These are phyloP conservation scores for Fusarium piperis DNA, from an alignment of 2,329 filamentous ascomycete species.

Conservation along the genomic window DNA sequence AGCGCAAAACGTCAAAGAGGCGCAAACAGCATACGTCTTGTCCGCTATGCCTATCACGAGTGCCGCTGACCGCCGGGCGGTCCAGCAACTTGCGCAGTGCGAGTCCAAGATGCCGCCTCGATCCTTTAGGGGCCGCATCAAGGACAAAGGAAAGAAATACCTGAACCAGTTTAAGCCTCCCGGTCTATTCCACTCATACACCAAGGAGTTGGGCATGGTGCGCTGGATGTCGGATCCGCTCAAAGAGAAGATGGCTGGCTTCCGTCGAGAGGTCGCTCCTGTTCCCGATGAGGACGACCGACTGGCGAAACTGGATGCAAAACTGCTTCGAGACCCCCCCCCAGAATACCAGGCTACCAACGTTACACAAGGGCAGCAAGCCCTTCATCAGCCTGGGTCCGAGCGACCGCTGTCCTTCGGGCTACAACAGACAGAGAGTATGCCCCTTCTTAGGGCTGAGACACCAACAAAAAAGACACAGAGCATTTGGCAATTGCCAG, in stretches of 20 bases:
- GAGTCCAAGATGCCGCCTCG: not conserved
- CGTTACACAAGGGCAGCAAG: not conserved
- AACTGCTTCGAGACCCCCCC: not conserved
- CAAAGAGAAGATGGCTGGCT: constrained; percentile 5
- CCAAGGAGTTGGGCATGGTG: not conserved
- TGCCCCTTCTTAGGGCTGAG: not conserved
- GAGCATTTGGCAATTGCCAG: not conserved
- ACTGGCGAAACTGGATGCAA: not conserved
- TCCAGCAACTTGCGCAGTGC: not conserved
- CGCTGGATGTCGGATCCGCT: not conserved
- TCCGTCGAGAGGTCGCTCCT: not conserved
- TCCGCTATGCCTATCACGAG: not conserved
- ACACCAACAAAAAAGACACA: not conserved
- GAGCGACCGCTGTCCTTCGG: not conserved
- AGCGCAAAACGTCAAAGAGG: not conserved
- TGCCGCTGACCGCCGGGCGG: not conserved
- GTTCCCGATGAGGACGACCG: not conserved
- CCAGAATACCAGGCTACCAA: not conserved
- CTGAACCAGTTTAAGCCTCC: not conserved
- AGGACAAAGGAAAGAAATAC: constrained; percentile 11
- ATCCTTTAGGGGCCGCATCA: constrained; percentile 11
- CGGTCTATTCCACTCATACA: not conserved
- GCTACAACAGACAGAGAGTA: not conserved
- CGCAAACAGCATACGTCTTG: not conserved
- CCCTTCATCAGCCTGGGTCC: not conserved